phyloP scores from a whole-genome alignment of 2,329 filamentous ascomycete genomes.

The Ceratocystis diversiconidia region DNA sequence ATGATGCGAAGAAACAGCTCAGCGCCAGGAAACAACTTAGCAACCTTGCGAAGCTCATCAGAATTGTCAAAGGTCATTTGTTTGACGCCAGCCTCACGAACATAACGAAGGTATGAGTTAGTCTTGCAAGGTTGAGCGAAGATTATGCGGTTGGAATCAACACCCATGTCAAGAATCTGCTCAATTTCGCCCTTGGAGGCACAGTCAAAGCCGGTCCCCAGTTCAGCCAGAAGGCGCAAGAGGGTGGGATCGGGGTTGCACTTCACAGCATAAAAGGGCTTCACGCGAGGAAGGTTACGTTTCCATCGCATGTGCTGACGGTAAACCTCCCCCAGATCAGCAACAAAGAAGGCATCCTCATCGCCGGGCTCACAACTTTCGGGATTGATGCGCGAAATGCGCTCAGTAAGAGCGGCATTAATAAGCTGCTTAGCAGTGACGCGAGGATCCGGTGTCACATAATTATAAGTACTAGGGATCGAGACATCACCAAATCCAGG shows the following conservation, averaged over 20 bases:
- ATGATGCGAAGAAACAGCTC: constrained; percentile 89
- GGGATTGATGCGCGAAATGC: constrained; percentile 70
- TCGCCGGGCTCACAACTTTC: constrained; percentile 82
- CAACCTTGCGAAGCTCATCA: constrained; percentile 96
- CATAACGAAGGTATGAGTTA: constrained; percentile 90
- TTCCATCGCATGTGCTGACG: constrained; percentile 98
- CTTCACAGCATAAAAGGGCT: constrained; percentile 97
- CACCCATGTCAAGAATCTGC: constrained; percentile 67
- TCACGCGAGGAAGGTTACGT: constrained; percentile 78
- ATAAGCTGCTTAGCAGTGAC: constrained; percentile 60
- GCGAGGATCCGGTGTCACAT: constrained; percentile 20
- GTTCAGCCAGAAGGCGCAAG: constrained; percentile 68
- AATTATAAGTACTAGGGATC: neutral
- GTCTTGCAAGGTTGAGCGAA: constrained; percentile 99
- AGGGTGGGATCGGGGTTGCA: constrained; percentile 93
- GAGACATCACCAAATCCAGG: constrained; percentile 24
- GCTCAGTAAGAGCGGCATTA: constrained; percentile 71
- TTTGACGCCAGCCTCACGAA: constrained; percentile 69
- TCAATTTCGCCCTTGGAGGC: constrained; percentile 97
- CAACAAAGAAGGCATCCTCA: constrained; percentile 96
- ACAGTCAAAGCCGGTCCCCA: constrained; percentile 95
- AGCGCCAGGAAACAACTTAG: constrained; percentile 74
- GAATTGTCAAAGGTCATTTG: constrained; percentile 99
- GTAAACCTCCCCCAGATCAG: constrained; percentile 95
- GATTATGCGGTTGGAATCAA: constrained; percentile 84